phyloP scores from a whole-genome alignment of 164 flowering plant genomes.

The Amborella trichopoda region DNA sequence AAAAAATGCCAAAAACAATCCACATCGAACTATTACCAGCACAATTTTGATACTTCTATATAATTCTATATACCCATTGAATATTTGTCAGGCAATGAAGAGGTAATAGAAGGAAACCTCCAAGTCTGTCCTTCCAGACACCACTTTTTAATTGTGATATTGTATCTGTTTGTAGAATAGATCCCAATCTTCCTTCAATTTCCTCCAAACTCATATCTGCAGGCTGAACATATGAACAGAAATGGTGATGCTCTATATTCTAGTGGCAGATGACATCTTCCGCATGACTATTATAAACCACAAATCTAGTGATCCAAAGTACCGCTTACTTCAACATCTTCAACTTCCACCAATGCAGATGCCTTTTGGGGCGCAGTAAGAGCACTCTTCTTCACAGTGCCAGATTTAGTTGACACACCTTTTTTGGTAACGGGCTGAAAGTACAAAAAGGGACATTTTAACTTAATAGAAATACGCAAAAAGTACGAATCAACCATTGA shows the following conservation, averaged over 20 bases:
- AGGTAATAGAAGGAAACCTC: slow-evolving; percentile 50
- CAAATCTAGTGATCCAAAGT: background rate
- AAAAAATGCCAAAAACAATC: too few relatives aligned
- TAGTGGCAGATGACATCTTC: background rate
- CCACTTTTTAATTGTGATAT: slow-evolving; percentile 76
- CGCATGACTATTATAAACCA: background rate
- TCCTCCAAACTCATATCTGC: slow-evolving; percentile 95
- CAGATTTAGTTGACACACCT: slow-evolving; percentile 39
- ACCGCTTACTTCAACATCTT: slow-evolving; percentile 77
- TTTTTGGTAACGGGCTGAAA: slow-evolving; percentile 55
- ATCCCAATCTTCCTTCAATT: slow-evolving; percentile 80
- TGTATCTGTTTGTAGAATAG: slow-evolving; percentile 57
- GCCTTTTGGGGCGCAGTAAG: slow-evolving; percentile 38
- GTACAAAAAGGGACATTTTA: slow-evolving; percentile 2
- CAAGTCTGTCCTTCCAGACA: slow-evolving; percentile 96
- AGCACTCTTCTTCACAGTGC: slow-evolving; percentile 54
- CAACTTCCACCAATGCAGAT: slow-evolving; percentile 44
- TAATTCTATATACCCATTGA: too few relatives aligned
- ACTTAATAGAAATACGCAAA: background rate
- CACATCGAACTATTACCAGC: too few relatives aligned
- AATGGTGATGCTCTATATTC: background rate
- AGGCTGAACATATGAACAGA: slow-evolving; percentile 43
- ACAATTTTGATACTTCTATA: too few relatives aligned
- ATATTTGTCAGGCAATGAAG: background rate
- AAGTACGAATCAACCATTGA: too few relatives aligned